Base-by-base conservation (phyloP, 176 grass and related monocot genomes). In the Cocos nucifera region DNA sequence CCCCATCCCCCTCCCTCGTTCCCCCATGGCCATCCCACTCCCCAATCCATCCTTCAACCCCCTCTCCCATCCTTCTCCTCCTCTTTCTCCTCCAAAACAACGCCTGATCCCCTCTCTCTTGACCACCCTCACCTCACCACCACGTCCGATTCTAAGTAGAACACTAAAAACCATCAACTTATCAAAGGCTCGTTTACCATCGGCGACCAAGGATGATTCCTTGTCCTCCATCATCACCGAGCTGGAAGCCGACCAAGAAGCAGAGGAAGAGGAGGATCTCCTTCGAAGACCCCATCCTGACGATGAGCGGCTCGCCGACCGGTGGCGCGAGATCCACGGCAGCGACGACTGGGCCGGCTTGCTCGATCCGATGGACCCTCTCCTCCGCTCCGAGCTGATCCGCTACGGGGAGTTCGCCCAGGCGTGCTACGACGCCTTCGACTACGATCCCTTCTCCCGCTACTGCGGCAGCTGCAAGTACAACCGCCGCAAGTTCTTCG, bases 381-480 rank as follows among this genome's bases (percentile, higher is more conserved):
- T 89, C 28, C 80, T 89, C 3, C 83, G 86, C 0, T 79, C 67
- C 3, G 86, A 79, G 78, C 66, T 95, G 14, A 81, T 95, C 76
- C 90, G 83, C 1, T 95, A 89, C 81, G 90, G 90, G 3, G 90
- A 90, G 80, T 77, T 95, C 5, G 82, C 77, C 49, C 86, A 90
- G 77, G 90, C 83, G 4, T 87, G 86, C 77, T 95, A 95, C 81
- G 86, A 95, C 71, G 83, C 77, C 0, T 95, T 95, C 70, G 85
- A 95, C 71, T 79, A 84, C 58, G 83, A 95, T 59, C 66, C 22
- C 5, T 63, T 61, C 17, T 95, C 90, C 25, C 79, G 77, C 0
- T 82, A 87, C 83, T 95, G 83, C 72, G 86, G 86, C 58, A 90
- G 80, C 65, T 85, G 86, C 69, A 89, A 89, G 71, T 75, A 90